Percentiles rank a stretch among this genome's conserved stretches.
These are phyloP conservation scores for Botrytis squamosa DNA, from an alignment of 2,329 filamentous ascomycete species.

Conservation along the genomic window DNA sequence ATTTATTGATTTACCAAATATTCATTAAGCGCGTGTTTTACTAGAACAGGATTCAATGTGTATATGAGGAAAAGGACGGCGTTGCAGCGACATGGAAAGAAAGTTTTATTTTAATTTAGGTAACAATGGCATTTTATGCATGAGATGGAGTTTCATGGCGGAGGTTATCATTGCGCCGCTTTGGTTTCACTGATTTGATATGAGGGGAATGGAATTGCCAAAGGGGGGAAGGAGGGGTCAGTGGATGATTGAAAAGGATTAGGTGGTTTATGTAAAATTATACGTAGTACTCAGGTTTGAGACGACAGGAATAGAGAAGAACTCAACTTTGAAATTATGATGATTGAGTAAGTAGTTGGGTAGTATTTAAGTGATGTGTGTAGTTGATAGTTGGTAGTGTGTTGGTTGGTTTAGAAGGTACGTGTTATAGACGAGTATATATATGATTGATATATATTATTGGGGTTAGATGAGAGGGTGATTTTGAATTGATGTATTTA, in stretches of 20 bases:
- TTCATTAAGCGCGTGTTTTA: conserved; percentile 21
- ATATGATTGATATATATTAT: too few relatives aligned
- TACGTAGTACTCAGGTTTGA: neutral
- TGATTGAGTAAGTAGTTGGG: neutral
- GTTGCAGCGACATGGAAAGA: conserved; percentile 4
- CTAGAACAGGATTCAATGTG: conserved; percentile 25
- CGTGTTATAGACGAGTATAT: too few relatives aligned
- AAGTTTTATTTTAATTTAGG: neutral
- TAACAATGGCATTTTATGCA: conserved; percentile 3
- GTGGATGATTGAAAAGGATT: conserved; percentile 9
- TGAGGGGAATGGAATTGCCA: conserved; percentile 11
- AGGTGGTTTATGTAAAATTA: neutral
- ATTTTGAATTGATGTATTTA: too few relatives aligned
- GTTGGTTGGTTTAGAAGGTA: neutral
- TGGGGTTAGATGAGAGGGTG: too few relatives aligned
- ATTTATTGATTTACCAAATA: conserved; percentile 18
- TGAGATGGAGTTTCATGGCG: conserved; percentile 11
- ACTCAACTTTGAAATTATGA: neutral
- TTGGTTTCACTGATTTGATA: neutral
- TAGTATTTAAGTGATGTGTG: neutral
- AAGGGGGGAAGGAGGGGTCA: neutral
- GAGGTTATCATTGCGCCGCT: neutral
- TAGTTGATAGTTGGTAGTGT: neutral
- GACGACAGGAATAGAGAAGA: neutral
- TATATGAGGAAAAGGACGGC: conserved; percentile 29